Evolutionary conservation across 2,329 filamentous ascomycete species (phyloP), one percentile per base, ranked within the genome.

Genomic region (Drechslera avenae): DNA sequence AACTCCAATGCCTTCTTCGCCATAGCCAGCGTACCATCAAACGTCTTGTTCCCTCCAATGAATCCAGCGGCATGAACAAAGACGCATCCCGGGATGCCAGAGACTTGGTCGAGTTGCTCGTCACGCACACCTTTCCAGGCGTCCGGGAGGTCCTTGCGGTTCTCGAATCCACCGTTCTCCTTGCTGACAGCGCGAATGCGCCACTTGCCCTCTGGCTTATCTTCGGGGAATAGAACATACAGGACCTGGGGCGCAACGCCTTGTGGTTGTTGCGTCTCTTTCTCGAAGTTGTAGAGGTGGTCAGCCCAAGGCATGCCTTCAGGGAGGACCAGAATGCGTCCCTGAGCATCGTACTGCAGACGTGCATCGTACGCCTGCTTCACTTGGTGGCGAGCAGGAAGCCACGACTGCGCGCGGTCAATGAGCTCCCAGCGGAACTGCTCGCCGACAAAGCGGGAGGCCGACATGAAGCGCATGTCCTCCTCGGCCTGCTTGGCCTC

Each of bases 1-100:
- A 69, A 50, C 13, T 76, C 83, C 56, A 90, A 76, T 2, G 89
- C 88, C 80, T 89, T 90, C 73, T 82, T 76, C 4, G 92, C 91
- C 91, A 97, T 96, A 50, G 86, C 85, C 72, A 90, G 83, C 19
- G 86, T 92, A 23, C 94, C 94, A 55, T 96, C 90, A 66, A 89
- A 94, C 0, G 89, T 95, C 81, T 89, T 88, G 76, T 97, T 95
- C 2, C 94, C 94, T 14, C 94, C 94, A 69, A 97, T 97, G 77
- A 99, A 99, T 21, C 94, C 94, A 45, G 88, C 87, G 3, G 92
- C 92, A 72, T 99, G 94, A 23, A 97, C 89, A 72, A 99, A 99
- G 21, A 99, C 87, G 56, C 90, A 87, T 5, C 92, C 90, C 4
- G 79, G 78, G 21, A 91, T 79, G 30, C 86, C 86, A 18, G 83